Evolutionary conservation across 2,329 filamentous ascomycete genomes (phyloP), one percentile per base, ranked within the genome.

Genomic region (Metarhizium humberi): DNA sequence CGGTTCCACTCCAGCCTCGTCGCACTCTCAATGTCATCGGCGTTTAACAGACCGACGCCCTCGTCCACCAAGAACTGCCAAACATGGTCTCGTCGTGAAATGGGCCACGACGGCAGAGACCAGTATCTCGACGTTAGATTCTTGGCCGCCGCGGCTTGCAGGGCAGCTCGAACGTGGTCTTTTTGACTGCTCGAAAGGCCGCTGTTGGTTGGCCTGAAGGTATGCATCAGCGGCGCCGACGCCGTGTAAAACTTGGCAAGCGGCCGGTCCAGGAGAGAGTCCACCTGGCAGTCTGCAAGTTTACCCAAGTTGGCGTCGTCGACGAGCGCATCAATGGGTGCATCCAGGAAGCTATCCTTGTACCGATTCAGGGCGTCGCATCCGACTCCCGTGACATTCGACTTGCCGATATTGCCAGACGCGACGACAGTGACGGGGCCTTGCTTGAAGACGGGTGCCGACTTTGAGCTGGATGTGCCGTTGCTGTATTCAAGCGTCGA

Each of bases 381-480:
- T 7, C 56, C 56, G 4, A 40, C 25, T 38, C 56, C 53, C 2
- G 48, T 53, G 49, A 57, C 32, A 40, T 55, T 55, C 1, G 57
- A 55, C 6, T 49, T 58, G 38, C 30, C 54, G 5, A 66, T 61
- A 45, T 80, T 80, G 7, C 87, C 86, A 0, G 85, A 87, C 0
- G 80, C 84, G 2, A 90, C 83, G 1, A 89, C 77, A 0, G 85
- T 89, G 20, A 90, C 66, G 1, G 83, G 80, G 0, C 86, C 74
- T 36, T 71, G 65, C 29, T 16, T 42, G 47, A 57, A 53, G 14
- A 53, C 42, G 4, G 56, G 50, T 11, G n/a, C 30, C 11, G 54
- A 45, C 8, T 47, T 6, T 40, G 78, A 67, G 1, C 82, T 61
- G 4, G 70, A 61, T 10, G 70, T 73, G 51, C 80, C 74, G 50